Base-by-base conservation (phyloP, 352 stramenopile genomes). In the Phytophthora ohioensis region DNA sequence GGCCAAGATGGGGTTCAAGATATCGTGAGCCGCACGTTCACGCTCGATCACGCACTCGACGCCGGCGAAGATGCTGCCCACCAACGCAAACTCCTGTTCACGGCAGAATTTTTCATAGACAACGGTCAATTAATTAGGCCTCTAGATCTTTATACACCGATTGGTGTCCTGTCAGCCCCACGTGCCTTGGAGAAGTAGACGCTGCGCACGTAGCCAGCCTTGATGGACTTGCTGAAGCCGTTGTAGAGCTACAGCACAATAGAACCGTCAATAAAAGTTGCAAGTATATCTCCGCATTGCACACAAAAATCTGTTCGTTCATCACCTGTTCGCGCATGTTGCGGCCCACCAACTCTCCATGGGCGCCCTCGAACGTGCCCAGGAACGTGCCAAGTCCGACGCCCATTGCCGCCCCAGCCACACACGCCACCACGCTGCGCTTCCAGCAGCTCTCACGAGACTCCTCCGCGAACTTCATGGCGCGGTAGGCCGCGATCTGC, bases 11-110 rank as follows among this genome's bases (percentile, higher is more conserved):
- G 90, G 85, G 67, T 95, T 96, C 35, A 88, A 69, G 5, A 93
- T 88, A 69, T 96, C 90, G 53, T 93, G 84, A 15, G 66, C 71
- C 7, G 88, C 88, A 41, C 90, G 85, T 73, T 96, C 85, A 17
- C 90, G 90, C 75, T 95, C 90, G 39, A 96, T 91, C 38, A 91
- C 62, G 54, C 90, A 96, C 69, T 96, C 90, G 12, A 94, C 78
- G 35, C 88, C 86, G 2, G 88, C 85, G 47, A 94, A 96, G 57
- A 96, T 82, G 46, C 78, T 86, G 8, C 90, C 90, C 10, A 96
- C 84, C 57, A 94, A 76, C 7, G 81, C 81, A 73, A 96, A 96
- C 69, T 96, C 87, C 90, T 96, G 59, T 30, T 4, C 32, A 52
- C 42, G 52, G 10, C 35, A 71, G 6, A n/a, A 73, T 36, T 13